Conservation (phyloP, 2,329 filamentous ascomycete genomes). For the Periconia sp. region DNA sequence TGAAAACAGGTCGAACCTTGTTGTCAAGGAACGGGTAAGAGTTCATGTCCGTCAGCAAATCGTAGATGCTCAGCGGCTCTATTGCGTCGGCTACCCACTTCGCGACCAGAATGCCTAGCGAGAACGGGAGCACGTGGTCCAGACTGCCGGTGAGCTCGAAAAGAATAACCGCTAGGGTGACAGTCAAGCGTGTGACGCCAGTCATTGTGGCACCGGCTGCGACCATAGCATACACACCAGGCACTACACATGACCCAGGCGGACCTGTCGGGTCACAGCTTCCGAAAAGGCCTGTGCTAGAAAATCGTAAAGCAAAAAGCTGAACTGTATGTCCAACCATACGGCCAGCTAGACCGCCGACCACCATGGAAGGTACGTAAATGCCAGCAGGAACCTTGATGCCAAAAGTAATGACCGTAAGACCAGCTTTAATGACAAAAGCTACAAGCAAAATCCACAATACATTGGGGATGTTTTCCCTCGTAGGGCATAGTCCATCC, state of each 20-base stretch:
- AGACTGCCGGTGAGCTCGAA: conserved; percentile 95
- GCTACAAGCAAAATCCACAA: conserved; percentile 72
- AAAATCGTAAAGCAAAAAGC: conserved; percentile 74
- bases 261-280: conserved; percentile 67
- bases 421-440: conserved; percentile 83
- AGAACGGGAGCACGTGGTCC: conserved; percentile 94
- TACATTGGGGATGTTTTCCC: conserved; percentile 77
- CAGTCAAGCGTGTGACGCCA: conserved; percentile 88
- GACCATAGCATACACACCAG: conserved; percentile 94
- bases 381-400: conserved; percentile 97
- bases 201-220: conserved; percentile 98
- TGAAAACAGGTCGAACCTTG: conserved; percentile 90
- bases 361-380: conserved; percentile 98
- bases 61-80: conserved; percentile 93
- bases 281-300: conserved; percentile 72
- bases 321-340: conserved; percentile 85
- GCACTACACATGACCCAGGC: conserved; percentile 84
- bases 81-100: conserved; percentile 98
- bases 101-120: conserved; percentile 85
- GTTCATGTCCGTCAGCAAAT: conserved; percentile 94
- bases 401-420: conserved; percentile 91
- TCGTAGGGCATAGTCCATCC: conserved; percentile 77
- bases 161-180: conserved; percentile 90
- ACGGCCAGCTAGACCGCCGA: conserved; percentile 87
- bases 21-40: conserved; percentile 97